Evolutionary conservation across 2,329 filamentous ascomycete species (phyloP).

Genomic region (Talaromyces piceae): DNA sequence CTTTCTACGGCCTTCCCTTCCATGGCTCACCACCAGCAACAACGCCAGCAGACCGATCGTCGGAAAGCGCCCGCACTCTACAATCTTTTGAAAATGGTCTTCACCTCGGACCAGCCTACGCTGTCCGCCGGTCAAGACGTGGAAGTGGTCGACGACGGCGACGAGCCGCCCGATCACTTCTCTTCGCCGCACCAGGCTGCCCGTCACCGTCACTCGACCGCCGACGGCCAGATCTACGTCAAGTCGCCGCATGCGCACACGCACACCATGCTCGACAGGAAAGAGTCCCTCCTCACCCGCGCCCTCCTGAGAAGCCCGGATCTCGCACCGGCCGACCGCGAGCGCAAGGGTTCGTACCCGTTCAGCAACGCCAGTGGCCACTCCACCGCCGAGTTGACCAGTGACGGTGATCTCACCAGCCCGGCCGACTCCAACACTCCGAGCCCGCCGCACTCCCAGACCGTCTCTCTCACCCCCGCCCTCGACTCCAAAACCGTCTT

Average conservation of each 20-base stretch:
- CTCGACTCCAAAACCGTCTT: slow-evolving; percentile 15
- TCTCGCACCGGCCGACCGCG: slow-evolving; percentile 29
- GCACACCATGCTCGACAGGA: slow-evolving; percentile 46
- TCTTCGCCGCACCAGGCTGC: slow-evolving; percentile 18
- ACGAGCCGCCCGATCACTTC: slow-evolving; percentile 72
- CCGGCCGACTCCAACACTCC: slow-evolving; percentile 81
- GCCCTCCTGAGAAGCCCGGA: slow-evolving; percentile 66
- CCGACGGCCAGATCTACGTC: slow-evolving; percentile 32
- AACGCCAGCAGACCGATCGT: slow-evolving; percentile 2
- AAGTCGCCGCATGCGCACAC: no score
- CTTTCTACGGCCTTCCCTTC: no score
- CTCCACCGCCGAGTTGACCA: slow-evolving; percentile 88
- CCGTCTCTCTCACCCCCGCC: slow-evolving; percentile 13
- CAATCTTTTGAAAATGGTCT: slow-evolving; percentile 39
- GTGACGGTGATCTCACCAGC: slow-evolving; percentile 84
- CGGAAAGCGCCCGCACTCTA: slow-evolving; percentile 25
- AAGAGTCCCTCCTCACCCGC: slow-evolving; percentile 79
- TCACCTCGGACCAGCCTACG: slow-evolving; percentile 33
- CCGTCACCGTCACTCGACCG: slow-evolving; percentile 25
- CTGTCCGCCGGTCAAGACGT: slow-evolving; percentile 42
- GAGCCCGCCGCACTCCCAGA: slow-evolving; percentile 65
- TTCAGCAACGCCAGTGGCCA: slow-evolving; percentile 73
- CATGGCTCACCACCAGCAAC: slow-evolving; percentile 13
- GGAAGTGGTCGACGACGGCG: slow-evolving; percentile 66
- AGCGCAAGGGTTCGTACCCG: slow-evolving; percentile 50